These are phyloP conservation scores for Biancaea sappan DNA, from an alignment of 306 rosid genomes.

Conservation along the genomic window DNA sequence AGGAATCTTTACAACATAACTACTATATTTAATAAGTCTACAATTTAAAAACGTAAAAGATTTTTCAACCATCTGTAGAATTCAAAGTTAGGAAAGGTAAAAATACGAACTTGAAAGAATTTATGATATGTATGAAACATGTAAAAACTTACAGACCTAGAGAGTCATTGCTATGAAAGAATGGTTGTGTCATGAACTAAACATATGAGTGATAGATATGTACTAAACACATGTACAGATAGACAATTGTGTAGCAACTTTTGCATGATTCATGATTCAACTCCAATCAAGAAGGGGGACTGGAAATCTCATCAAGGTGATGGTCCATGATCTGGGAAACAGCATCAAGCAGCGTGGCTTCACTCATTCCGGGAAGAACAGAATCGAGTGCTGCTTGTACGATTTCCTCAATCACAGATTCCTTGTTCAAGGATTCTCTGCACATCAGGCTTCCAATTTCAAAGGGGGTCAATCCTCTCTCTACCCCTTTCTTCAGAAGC, in stretches of 20 bases:
- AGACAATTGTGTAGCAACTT: constrained; percentile 34
- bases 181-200: not conserved
- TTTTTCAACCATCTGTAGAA: constrained; percentile 7
- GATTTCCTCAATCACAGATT: constrained; percentile 83
- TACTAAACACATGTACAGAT: constrained; percentile 49
- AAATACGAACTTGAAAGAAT: constrained; percentile 31
- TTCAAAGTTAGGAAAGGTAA: not conserved
- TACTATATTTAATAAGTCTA: not conserved
- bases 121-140: constrained; percentile 16
- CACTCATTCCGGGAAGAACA: constrained; percentile 75
- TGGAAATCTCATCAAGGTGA: constrained; percentile 58
- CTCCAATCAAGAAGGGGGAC: constrained; percentile 38
- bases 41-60: not conserved
- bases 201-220: constrained; percentile 35
- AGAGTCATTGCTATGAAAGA: constrained; percentile 30
- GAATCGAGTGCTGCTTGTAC: constrained; percentile 69
- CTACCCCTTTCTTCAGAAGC: constrained; percentile 93
- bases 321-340: constrained; percentile 75
- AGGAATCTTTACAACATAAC: not conserved
- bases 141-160: constrained; percentile 10
- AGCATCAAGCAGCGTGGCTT: constrained; percentile 76
- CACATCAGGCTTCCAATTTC: constrained; percentile 85
- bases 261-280: constrained; percentile 17
- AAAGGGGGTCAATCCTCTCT: constrained; percentile 74
- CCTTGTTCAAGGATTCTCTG: constrained; percentile 68